Conservation (phyloP, 2,329 filamentous ascomycete genomes). For the Cercospora janseana region DNA sequence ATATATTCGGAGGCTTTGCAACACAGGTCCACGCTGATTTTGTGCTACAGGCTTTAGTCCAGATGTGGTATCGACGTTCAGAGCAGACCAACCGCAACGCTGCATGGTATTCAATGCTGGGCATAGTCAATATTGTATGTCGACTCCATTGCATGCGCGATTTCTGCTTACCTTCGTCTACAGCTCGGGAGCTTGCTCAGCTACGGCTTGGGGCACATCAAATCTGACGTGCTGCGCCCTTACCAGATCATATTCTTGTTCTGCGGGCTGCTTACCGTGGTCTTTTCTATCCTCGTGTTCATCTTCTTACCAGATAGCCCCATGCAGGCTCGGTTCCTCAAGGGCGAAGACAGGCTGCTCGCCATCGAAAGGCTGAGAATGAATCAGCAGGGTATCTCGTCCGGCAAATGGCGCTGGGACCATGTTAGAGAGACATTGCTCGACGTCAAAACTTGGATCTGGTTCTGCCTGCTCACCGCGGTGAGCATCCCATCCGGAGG, state of each 20-base stretch:
- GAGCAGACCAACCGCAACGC: slow-evolving; percentile 34
- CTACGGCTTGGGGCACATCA: slow-evolving; percentile 32
- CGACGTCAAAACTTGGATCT: slow-evolving; percentile 62
- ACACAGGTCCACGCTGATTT: too few species aligned
- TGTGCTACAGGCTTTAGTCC: too few species aligned
- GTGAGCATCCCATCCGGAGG: slow-evolving; percentile 55
- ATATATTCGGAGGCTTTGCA: too few species aligned
- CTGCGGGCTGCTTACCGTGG: slow-evolving; percentile 48
- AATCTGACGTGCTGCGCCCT: slow-evolving; percentile 24
- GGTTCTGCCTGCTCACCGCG: slow-evolving; percentile 49
- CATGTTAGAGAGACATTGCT: slow-evolving; percentile 55
- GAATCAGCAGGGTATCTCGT: slow-evolving; percentile 46
- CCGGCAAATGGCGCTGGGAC: slow-evolving; percentile 51
- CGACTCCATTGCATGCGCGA: slow-evolving; percentile 10
- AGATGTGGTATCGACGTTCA: slow-evolving; percentile 31
- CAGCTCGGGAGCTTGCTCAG: slow-evolving; percentile 32
- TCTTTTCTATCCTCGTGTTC: slow-evolving; percentile 53
- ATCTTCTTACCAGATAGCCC: slow-evolving; percentile 64
- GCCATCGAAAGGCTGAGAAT: slow-evolving; percentile 55
- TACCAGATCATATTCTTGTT: slow-evolving; percentile 32
- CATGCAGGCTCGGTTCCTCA: slow-evolving; percentile 58
- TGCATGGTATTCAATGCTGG: slow-evolving; percentile 35
- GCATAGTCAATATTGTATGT: slow-evolving; percentile 33
- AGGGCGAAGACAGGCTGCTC: slow-evolving; percentile 55
- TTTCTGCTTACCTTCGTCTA: neutral